phyloP scores from a whole-genome alignment of 371 early-diverging fungal species.

The Globomyces sp. region DNA sequence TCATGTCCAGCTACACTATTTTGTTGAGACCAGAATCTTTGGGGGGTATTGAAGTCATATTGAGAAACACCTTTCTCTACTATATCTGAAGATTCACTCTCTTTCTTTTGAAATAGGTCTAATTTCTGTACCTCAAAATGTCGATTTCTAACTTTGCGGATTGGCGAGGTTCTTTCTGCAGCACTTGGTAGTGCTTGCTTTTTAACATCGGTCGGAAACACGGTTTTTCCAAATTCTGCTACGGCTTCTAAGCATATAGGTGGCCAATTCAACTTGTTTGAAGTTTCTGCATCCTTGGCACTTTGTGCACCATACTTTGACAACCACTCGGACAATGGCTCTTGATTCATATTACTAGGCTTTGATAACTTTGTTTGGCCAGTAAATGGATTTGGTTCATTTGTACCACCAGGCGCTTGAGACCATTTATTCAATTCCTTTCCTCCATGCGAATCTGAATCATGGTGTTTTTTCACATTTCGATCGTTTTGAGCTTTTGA shows the following conservation, averaged over 20 bases:
- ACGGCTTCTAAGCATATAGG: conserved; percentile 11
- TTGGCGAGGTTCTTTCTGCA: background rate
- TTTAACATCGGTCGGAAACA: background rate
- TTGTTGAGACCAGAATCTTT: too few species aligned
- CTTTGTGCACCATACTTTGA: background rate
- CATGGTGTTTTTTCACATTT: too few species aligned
- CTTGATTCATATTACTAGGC: background rate
- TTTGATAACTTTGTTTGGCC: background rate
- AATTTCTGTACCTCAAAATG: too few species aligned
- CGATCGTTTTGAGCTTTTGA: too few species aligned
- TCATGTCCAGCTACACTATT: too few species aligned
- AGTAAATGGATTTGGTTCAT: conserved; percentile 7
- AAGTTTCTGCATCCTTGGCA: background rate
- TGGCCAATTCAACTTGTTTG: conserved; percentile 2
- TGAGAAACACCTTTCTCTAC: too few species aligned
- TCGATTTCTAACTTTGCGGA: background rate
- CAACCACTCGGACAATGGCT: conserved; percentile 8
- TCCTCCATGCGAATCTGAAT: background rate
- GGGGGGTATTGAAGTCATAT: too few species aligned
- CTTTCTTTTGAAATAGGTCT: too few species aligned
- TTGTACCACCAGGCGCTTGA: background rate
- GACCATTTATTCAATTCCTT: background rate
- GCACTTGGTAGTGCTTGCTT: background rate
- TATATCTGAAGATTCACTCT: too few species aligned
- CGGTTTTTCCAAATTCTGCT: conserved; percentile 14